Evolutionary conservation across 495 filamentous ascomycete species (phyloP).

Genomic region (Staphylotrichum tortipilum): DNA sequence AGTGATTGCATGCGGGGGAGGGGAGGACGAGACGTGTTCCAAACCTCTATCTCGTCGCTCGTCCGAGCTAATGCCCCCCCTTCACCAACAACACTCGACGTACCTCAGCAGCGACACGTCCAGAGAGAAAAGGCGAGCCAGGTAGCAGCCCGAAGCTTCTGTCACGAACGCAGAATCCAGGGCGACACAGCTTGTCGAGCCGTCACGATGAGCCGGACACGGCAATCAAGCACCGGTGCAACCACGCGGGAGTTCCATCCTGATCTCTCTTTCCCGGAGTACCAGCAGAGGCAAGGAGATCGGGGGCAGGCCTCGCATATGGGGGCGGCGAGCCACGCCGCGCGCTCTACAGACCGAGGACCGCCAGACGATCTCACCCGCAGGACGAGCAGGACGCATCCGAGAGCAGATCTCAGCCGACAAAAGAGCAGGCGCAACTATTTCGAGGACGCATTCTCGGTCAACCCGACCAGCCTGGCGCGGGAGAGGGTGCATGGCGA

Average conservation of each 20-base stretch:
- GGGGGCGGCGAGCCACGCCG: conserved; percentile 31
- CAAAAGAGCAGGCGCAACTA: conserved; percentile 35
- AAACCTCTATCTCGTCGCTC: background rate
- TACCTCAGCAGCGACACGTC: too few relatives aligned
- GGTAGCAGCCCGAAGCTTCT: too few relatives aligned
- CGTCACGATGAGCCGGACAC: too few relatives aligned
- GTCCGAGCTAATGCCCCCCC: too few relatives aligned
- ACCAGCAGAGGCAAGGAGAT: background rate
- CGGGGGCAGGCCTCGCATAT: conserved; percentile 30
- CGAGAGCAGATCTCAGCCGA: conserved; percentile 30
- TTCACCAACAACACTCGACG: too few relatives aligned
- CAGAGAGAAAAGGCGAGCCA: too few relatives aligned
- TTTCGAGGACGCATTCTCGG: conserved; percentile 40
- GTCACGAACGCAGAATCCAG: too few relatives aligned
- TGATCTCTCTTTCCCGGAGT: too few relatives aligned
- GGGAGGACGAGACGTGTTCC: background rate
- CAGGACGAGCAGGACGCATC: conserved; percentile 10
- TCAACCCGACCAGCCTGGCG: conserved; percentile 32
- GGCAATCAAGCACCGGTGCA: too few relatives aligned
- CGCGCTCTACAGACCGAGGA: conserved; percentile 30
- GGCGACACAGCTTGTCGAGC: too few relatives aligned
- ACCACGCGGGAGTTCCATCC: too few relatives aligned
- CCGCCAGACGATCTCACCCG: conserved; percentile 29
- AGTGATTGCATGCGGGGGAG: background rate
- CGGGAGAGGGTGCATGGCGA: conserved; percentile 53